A percentile compares a stretch with the other conserved stretches of the same genome.
These are phyloP conservation scores for Daldinia childiae DNA, from an alignment of 495 filamentous ascomycete genomes.

Conservation along the genomic window DNA sequence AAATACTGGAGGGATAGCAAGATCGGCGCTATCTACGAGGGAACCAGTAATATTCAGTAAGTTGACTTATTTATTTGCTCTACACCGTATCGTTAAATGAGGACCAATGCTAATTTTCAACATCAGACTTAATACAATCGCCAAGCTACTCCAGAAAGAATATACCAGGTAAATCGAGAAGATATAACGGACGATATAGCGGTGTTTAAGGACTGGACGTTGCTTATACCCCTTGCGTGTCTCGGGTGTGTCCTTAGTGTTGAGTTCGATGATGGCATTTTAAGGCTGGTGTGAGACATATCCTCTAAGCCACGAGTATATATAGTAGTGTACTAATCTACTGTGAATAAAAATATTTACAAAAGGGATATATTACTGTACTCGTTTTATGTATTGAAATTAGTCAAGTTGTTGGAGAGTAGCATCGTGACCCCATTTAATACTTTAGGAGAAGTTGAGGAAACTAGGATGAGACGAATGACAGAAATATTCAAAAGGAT, in stretches of 20 bases:
- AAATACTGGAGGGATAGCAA: constrained; percentile 98
- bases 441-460: background rate
- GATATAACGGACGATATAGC: background rate
- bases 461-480: background rate
- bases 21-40: constrained; percentile 99
- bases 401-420: too few relatives aligned
- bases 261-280: constrained; percentile 1
- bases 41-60: constrained; percentile 75
- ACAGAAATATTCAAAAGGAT: background rate
- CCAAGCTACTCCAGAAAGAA: constrained; percentile 89
- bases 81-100: background rate
- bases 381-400: too few relatives aligned
- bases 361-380: background rate
- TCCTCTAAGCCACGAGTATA: background rate
- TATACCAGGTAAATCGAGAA: constrained; percentile 67
- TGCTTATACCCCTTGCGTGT: constrained; percentile 3
- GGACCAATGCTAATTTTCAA: constrained; percentile 58
- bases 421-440: background rate
- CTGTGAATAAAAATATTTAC: constrained; percentile 7
- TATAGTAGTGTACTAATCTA: background rate
- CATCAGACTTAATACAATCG: constrained; percentile 91
- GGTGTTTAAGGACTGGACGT: background rate
- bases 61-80: constrained; percentile 16
- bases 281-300: background rate
- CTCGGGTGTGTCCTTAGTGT: background rate